Base-by-base conservation (phyloP, 78 protist species). In the Dictyostelium citrinum region DNA sequence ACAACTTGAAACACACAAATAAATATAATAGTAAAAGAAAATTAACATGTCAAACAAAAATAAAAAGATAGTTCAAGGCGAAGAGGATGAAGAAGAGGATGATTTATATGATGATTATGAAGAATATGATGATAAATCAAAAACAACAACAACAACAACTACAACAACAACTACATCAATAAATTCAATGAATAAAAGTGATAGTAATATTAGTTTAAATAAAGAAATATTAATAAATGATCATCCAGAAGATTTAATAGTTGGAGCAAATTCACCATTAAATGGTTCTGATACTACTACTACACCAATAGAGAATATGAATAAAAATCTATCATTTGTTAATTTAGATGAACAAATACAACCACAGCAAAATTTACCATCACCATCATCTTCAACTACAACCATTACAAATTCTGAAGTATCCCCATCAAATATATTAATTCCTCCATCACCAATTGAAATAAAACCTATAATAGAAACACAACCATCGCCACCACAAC, bases 1-100 rank as follows among this genome's bases (percentile, higher is more conserved):
- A n/a, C 10, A 58, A 8, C 0, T n/a, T n/a, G n/a, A 39, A 39
- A 39, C 43, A 39, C 29, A 60, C 70, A 60, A 12, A 60, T 9
- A 60, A 49, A 49, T 14, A 49, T 14, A 49, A 49, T 17, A 14
- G 20, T 24, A 61, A 27, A 20, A 64, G 7, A 61, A 24, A 60
- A 60, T n/a, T 0, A 24, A 64, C 24, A 64, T 64, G 72, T 64
- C 72, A 24, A 64, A 64, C 24, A 80, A 80, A 58, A 80, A 80
- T 80, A 80, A 80, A 43, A 85, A 85, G 72, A 85, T 85, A 24
- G 78, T 85, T 39, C 37, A 33, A 67, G 92, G 92, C 12, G 92
- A 85, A 29, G 92, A 85, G 3, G 92, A 85, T 41, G 92, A 85
- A 29, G 92, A 85, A 3, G 92, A 85, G 24, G 92, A 85, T 16